Evolutionary conservation across 2,329 filamentous ascomycete species (phyloP).

Genomic region (Tothia fuscella): DNA sequence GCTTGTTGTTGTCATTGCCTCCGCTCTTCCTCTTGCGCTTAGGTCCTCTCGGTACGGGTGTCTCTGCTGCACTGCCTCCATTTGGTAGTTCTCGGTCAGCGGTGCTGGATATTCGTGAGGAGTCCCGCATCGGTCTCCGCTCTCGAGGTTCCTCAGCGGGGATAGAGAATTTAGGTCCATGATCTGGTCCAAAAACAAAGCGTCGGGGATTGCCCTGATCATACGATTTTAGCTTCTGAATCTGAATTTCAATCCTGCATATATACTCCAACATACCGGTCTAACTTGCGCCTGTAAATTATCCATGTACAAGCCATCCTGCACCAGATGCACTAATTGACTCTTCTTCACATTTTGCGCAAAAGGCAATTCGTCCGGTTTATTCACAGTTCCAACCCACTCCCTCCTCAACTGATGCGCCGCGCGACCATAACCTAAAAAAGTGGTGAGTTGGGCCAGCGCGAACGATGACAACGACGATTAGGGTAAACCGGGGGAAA

Average conservation of each 20-base stretch:
- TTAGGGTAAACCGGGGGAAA: slow-evolving; percentile 13
- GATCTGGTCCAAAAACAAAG: slow-evolving; percentile 27
- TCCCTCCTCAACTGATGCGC: slow-evolving; percentile 48
- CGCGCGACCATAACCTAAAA: slow-evolving; percentile 44
- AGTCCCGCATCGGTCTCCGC: neutral
- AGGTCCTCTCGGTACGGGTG: neutral
- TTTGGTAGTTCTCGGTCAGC: slow-evolving; percentile 3
- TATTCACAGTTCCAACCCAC: slow-evolving; percentile 39
- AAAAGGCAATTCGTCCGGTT: slow-evolving; percentile 50
- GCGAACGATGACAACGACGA: slow-evolving; percentile 17
- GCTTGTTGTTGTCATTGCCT: slow-evolving; percentile 18
- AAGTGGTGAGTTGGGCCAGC: slow-evolving; percentile 14
- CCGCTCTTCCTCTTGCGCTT: slow-evolving; percentile 20
- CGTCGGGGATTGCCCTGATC: slow-evolving; percentile 16
- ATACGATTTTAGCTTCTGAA: neutral
- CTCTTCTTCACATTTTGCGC: slow-evolving; percentile 46
- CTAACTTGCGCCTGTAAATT: slow-evolving; percentile 27
- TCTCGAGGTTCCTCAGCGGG: slow-evolving; percentile 21
- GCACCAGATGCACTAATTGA: slow-evolving; percentile 48
- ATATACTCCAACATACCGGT: slow-evolving; percentile 22
- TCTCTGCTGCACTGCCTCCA: neutral
- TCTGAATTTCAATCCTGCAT: neutral
- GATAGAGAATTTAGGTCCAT: slow-evolving; percentile 26
- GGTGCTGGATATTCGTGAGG: slow-evolving; percentile 2
- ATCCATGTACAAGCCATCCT: slow-evolving; percentile 46